These are phyloP conservation scores for Kluyveromyces aestuarii DNA, from an alignment of 805 yeast genomes.

Conservation along the genomic window DNA sequence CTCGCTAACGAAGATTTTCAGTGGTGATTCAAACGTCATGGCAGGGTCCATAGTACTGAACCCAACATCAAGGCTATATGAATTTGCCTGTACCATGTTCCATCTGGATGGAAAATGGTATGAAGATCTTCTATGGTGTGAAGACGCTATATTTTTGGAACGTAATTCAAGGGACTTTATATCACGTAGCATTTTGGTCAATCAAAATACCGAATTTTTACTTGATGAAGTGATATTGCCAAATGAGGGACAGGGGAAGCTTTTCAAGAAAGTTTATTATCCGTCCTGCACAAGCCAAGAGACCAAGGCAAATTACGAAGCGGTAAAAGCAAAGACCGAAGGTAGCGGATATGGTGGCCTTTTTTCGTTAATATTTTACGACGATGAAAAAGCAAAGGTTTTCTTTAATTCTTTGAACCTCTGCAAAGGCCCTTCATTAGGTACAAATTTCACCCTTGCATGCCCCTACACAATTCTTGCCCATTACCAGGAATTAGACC, in stretches of 20 bases:
- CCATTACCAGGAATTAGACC: constrained; percentile 74
- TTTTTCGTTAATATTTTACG: constrained; percentile 61
- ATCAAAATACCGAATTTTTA: constrained; percentile 46
- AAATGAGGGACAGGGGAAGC: constrained; percentile 27
- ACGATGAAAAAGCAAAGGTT: constrained; percentile 52
- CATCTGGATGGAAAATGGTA: constrained; percentile 40
- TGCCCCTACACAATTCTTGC: constrained; percentile 88
- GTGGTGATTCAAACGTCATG: constrained; percentile 94
- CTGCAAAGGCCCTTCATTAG: constrained; percentile 79
- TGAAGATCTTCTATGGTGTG: constrained; percentile 82
- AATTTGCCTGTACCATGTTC: constrained; percentile 32
- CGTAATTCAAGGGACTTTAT: constrained; percentile 88
- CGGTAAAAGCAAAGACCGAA: constrained; percentile 42
- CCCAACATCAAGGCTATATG: constrained; percentile 46
- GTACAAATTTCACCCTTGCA: constrained; percentile 73
- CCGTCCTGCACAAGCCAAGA: constrained; percentile 46
- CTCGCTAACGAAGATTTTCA: constrained; percentile 84
- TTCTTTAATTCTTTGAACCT: constrained; percentile 52
- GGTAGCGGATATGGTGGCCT: constrained; percentile 86
- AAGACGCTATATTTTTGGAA: constrained; percentile 87
- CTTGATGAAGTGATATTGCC: constrained; percentile 41
- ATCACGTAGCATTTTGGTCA: constrained; percentile 44
- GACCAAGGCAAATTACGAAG: constrained; percentile 60
- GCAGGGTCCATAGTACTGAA: constrained; percentile 84
- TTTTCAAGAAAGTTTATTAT: constrained; percentile 60